Base-by-base conservation (phyloP, 352 stramenopile species). In the Pythium sukuiense region DNA sequence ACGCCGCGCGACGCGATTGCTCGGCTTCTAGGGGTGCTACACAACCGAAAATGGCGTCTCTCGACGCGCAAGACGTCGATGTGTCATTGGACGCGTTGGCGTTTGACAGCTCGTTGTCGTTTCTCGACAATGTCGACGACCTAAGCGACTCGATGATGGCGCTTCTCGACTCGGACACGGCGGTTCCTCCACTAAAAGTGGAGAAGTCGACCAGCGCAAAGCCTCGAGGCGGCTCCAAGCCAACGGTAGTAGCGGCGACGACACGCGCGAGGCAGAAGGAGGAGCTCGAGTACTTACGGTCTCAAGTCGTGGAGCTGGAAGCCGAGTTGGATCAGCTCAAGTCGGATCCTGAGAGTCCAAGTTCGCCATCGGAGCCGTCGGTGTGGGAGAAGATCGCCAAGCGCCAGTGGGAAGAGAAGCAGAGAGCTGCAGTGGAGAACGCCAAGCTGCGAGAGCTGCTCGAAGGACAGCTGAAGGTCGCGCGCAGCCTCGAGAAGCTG, bases 401-500 rank as follows among this genome's bases (percentile, higher is more conserved):
- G 24, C 59, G 62, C 24, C 66, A 80, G 33, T 52, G 61, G 55
- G 53, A 64, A 24, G 41, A 75, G 59, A 64, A 65, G 1, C 37
- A 70, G 45, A 56, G 50, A 27, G 63, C 73, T 6, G 64, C 74
- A 26, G 24, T 67, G 16, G 61, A 77, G 16, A 80, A 80, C 59
- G 49, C 50, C 16, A 41, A 69, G 58, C 58, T 61, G 39, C 55
- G 55, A 8, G 30, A 27, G 16, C 32, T 48, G 5, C 53, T 59
- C 7, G 53, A 59, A 32, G 53, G 76, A 13, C 80, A 87, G 33
- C 68, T 87, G 48, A 80, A 82, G 29, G 77, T 86, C 60, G 80
- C 80, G 12, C 77, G 76, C 45, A 81, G 68, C 13, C 68, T 89
- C 30, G 73, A 83, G 55, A 78, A 79, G 60, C 81, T 88, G 63